A percentile compares a stretch with the other conserved stretches of the same genome.
phyloP scores from a whole-genome alignment of 345 rosid genomes.

The Acer campestre region DNA sequence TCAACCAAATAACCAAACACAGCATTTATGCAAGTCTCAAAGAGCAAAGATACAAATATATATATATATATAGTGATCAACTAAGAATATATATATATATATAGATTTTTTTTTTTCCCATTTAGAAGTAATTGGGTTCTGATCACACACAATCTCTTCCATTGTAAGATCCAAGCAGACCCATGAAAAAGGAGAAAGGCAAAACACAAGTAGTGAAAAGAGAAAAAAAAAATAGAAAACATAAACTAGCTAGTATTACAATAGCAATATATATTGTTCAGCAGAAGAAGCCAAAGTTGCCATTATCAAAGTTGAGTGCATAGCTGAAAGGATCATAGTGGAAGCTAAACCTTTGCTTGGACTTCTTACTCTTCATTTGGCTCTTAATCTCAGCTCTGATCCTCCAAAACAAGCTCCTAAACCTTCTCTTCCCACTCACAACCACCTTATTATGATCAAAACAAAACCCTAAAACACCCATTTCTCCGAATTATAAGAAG shows the following conservation, averaged over 20 bases:
- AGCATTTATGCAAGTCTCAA: not conserved
- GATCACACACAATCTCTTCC: not conserved
- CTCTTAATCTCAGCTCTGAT: slow-evolving; percentile 53
- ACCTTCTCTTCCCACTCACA: slow-evolving; percentile 50
- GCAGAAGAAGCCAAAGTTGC: slow-evolving; percentile 65
- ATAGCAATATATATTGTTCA: not conserved
- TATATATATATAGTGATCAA: not conserved
- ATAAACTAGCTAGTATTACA: not conserved
- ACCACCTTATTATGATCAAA: slow-evolving; percentile 37
- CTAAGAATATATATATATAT: not conserved
- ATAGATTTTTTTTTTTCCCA: not conserved
- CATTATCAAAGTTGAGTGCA: slow-evolving; percentile 81
- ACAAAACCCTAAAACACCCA: slow-evolving; percentile 32
- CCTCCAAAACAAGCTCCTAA: slow-evolving; percentile 65
- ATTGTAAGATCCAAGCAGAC: not conserved
- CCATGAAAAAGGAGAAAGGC: not conserved
- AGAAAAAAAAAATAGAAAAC: not conserved
- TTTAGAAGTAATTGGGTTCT: not conserved
- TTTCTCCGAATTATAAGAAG: not conserved
- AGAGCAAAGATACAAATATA: not conserved
- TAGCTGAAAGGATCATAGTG: slow-evolving; percentile 77
- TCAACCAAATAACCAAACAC: not conserved
- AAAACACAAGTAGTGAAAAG: not conserved
- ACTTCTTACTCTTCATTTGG: slow-evolving; percentile 38
- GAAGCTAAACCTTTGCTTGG: slow-evolving; percentile 50